Evolutionary conservation across 495 filamentous ascomycete species (phyloP), one percentile per base, ranked within the genome.

Genomic region (Penicillium antarcticum): DNA sequence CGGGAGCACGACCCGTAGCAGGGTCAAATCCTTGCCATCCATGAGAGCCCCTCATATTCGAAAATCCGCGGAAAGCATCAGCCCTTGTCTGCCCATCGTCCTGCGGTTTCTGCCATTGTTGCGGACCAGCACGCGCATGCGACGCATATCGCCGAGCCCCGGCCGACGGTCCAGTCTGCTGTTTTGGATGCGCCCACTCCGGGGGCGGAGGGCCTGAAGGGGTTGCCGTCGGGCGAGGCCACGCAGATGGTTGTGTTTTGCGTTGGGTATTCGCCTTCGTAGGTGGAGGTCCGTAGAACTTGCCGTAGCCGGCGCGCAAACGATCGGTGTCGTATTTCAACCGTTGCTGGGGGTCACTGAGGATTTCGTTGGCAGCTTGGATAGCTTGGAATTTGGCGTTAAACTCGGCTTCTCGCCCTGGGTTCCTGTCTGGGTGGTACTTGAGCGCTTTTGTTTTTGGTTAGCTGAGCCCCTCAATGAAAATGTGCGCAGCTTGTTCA

Each of bases 381-480:
- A 96, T 95, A 23, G 81, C 77, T 61, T 94, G 85, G 59, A 96
- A 96, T 61, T 87, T 87, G 16, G 88, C 72, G 50, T 84, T 89
- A 50, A 86, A 86, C 55, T 90, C 88, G 17, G 76, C 60, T 68
- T 96, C 91, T 53, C 79, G 78, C 37, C 92, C 92, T 4, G 85
- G 88, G 58, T 97, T 95, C 37, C 91, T 84, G 65, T 97, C 92
- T 6, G 92, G 92, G 61, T 97, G 92, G 57, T 85, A 95, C 59
- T 84, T 85, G 21, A 94, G 77, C 31, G 91, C 91, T 92, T 55
- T 14, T 18, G 12, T 45, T 34, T 34, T 18, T 44, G 18, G 33
- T 47, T 17, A 56, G 53, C 24, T 21, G 40, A 39, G 4, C 5
- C 6, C 5, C 7, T 31, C 19, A 8, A n/a, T 7, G 23, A 11